Conservation (phyloP, 441 rosid genomes). For the Eugenia klotzschiana region DNA sequence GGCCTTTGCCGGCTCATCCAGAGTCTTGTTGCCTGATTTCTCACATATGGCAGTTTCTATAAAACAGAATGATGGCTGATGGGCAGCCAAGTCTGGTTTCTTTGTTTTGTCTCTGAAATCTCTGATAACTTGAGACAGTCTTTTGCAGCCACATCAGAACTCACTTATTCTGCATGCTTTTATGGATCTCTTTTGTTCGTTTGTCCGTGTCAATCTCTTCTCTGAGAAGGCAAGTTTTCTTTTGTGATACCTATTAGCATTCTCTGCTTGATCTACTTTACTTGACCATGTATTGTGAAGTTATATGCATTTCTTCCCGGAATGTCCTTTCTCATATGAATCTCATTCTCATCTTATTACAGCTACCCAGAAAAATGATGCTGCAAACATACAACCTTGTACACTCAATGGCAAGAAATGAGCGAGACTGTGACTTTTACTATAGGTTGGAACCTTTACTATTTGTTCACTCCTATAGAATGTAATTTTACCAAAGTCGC, state of each 20-base stretch:
- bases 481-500: background rate
- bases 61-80: background rate
- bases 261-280: background rate
- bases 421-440: conserved; percentile 92
- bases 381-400: conserved; percentile 89
- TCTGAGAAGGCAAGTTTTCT: conserved; percentile 75
- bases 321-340: background rate
- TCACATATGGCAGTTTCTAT: background rate
- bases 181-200: conserved; percentile 97
- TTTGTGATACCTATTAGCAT: background rate
- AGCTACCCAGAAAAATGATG: conserved; percentile 98
- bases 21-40: background rate
- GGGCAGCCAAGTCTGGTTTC: background rate
- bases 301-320: background rate
- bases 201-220: conserved; percentile 83
- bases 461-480: background rate
- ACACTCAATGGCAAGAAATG: conserved; percentile 88
- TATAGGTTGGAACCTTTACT: conserved; percentile 52
- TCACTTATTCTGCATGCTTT: conserved; percentile 90
- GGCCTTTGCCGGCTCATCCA: background rate
- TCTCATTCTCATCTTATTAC: conserved; percentile 6
- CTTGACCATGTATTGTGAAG: background rate
- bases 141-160: conserved; percentile 99
- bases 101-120: conserved; percentile 16
- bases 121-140: conserved; percentile 51